phyloP scores from a whole-genome alignment of 305 asterid species.

The Ilex paraguariensis region DNA sequence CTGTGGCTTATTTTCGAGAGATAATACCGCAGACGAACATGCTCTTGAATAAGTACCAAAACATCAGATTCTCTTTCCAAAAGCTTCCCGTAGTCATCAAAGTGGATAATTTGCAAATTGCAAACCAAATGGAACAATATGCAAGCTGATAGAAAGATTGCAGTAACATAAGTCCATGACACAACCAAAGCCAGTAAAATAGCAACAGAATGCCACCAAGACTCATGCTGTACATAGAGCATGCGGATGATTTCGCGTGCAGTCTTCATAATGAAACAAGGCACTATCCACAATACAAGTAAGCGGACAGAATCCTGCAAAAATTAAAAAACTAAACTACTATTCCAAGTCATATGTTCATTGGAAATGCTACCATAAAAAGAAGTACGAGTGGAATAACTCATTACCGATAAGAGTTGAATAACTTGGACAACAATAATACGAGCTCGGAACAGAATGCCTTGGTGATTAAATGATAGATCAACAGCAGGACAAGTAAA shows the following conservation, averaged over 20 bases:
- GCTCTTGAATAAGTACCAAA: constrained; percentile 60
- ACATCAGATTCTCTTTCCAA: constrained; percentile 63
- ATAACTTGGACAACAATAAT: too few species aligned
- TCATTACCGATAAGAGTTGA: not conserved
- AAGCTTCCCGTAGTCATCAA: constrained; percentile 74
- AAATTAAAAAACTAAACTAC: constrained; percentile 7
- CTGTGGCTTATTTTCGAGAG: constrained; percentile 93
- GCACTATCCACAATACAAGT: constrained; percentile 55
- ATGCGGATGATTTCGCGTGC: constrained; percentile 64
- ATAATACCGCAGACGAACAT: constrained; percentile 53
- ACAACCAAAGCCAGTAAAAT: constrained; percentile 45
- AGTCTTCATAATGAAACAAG: constrained; percentile 57
- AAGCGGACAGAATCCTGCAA: constrained; percentile 62
- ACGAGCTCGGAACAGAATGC: too few species aligned
- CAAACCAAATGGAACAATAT: constrained; percentile 73
- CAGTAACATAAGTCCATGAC: constrained; percentile 60
- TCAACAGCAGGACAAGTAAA: too few species aligned
- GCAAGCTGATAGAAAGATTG: constrained; percentile 52
- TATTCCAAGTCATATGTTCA: not conserved
- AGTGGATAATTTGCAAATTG: constrained; percentile 77
- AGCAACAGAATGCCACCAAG: constrained; percentile 64
- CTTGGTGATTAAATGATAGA: too few species aligned
- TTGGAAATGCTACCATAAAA: not conserved
- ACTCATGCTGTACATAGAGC: constrained; percentile 53
- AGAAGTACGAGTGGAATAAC: not conserved